These are phyloP conservation scores for Lipomyces orientalis DNA, from an alignment of 805 yeast species.

Conservation along the genomic window DNA sequence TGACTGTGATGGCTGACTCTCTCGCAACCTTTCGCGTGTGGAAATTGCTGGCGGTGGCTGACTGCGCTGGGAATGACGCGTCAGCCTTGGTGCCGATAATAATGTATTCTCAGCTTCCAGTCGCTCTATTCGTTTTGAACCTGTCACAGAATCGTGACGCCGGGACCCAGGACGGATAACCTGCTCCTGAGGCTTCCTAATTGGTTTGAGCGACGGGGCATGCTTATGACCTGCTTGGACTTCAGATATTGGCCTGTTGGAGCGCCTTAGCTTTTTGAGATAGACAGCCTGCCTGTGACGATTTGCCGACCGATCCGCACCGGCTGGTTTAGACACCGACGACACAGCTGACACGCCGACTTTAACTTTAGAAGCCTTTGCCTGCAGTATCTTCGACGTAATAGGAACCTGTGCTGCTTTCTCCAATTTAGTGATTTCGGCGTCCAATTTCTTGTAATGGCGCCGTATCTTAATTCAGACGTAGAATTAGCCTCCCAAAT, in stretches of 20 bases:
- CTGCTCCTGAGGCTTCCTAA: neutral
- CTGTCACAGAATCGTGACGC: neutral
- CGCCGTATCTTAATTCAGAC: constrained; percentile 3
- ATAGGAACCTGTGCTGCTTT: constrained; percentile 9
- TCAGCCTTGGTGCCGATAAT: neutral
- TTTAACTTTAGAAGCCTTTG: neutral
- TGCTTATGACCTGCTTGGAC: neutral
- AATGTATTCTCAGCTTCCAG: neutral
- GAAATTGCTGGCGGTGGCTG: neutral
- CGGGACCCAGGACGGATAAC: neutral
- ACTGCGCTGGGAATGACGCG: neutral
- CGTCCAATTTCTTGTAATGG: constrained; percentile 11
- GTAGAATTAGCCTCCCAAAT: neutral
- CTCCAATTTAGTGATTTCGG: constrained; percentile 21
- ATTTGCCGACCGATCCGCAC: neutral
- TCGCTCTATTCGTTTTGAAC: neutral
- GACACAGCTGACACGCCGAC: neutral
- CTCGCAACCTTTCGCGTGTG: neutral
- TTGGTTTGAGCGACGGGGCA: neutral
- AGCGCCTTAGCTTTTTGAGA: neutral
- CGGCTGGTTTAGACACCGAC: neutral
- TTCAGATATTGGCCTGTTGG: neutral
- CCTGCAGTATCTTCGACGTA: neutral
- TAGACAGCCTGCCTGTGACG: neutral
- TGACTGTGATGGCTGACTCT: neutral